A percentile compares a stretch with the other conserved stretches of the same genome.
phyloP scores from a whole-genome alignment of 352 stramenopile genomes.

The Peronospora farinosa region DNA sequence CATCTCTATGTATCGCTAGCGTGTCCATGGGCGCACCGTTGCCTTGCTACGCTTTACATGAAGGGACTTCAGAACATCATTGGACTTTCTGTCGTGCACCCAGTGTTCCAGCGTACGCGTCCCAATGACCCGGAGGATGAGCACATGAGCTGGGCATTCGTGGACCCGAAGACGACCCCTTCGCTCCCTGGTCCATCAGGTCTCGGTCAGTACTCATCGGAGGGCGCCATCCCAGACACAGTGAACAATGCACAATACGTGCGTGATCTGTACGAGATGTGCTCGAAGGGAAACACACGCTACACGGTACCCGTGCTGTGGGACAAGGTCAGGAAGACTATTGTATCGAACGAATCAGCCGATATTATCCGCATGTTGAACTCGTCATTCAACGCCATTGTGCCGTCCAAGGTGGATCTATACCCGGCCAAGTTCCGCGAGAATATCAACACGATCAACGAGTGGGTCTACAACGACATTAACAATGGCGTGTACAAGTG shows the following conservation, averaged over 20 bases:
- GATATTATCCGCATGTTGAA: slow-evolving; percentile 93
- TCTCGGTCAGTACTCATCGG: slow-evolving; percentile 61
- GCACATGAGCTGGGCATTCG: slow-evolving; percentile 79
- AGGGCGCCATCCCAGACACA: slow-evolving; percentile 51
- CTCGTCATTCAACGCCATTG: slow-evolving; percentile 64
- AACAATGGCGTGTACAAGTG: slow-evolving; percentile 92
- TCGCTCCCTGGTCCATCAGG: slow-evolving; percentile 59
- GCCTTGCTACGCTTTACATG: slow-evolving; percentile 81
- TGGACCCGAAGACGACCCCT: slow-evolving; percentile 57
- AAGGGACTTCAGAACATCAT: slow-evolving; percentile 95
- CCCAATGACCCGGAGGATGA: slow-evolving; percentile 61
- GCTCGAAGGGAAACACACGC: slow-evolving; percentile 63
- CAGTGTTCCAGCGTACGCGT: slow-evolving; percentile 72
- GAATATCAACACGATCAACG: slow-evolving; percentile 87
- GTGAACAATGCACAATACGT: slow-evolving; percentile 60
- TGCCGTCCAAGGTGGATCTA: slow-evolving; percentile 65
- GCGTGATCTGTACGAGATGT: slow-evolving; percentile 80
- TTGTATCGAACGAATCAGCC: slow-evolving; percentile 92
- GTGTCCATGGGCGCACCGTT: slow-evolving; percentile 87
- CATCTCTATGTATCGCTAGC: slow-evolving; percentile 95
- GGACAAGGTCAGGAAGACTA: slow-evolving; percentile 86
- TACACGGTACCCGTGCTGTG: slow-evolving; percentile 89
- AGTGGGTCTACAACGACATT: slow-evolving; percentile 89
- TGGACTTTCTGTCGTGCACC: slow-evolving; percentile 88
- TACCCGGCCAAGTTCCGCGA: slow-evolving; percentile 70